These are phyloP conservation scores for Penicillium rolfsii DNA, from an alignment of 2,329 filamentous ascomycete genomes.

Conservation along the genomic window DNA sequence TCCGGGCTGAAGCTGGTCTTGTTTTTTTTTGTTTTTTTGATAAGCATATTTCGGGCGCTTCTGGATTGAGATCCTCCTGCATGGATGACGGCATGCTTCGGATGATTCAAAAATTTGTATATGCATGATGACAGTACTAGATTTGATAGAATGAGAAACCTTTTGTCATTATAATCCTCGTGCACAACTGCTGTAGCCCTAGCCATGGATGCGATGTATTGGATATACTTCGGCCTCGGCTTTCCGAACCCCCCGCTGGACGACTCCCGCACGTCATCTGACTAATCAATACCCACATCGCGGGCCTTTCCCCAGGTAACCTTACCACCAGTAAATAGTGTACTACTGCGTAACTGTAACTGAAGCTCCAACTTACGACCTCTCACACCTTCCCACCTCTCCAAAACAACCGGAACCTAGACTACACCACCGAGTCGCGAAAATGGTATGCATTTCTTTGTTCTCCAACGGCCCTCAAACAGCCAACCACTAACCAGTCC, in stretches of 20 bases:
- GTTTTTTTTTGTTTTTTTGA: neutral
- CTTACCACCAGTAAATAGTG: neutral
- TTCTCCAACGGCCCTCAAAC: neutral
- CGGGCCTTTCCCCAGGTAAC: constrained; percentile 1
- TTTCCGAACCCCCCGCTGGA: neutral
- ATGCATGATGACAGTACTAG: neutral
- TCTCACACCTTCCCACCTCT: neutral
- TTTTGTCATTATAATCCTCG: too few relatives aligned
- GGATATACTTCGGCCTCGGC: constrained; percentile 9
- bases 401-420: neutral
- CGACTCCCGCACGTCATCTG: constrained; percentile 4
- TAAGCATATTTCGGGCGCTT: neutral
- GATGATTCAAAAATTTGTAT: neutral
- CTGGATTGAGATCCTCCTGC: neutral
- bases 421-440: neutral
- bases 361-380: neutral
- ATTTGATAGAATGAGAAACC: constrained; percentile 1
- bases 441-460: constrained; percentile 22
- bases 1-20: neutral
- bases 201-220: too few relatives aligned
- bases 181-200: neutral
- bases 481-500: constrained; percentile 6
- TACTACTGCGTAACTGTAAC: neutral
- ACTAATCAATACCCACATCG: neutral
- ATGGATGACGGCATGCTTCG: neutral